Evolutionary conservation across 2,329 filamentous ascomycete species (phyloP), one percentile per base, ranked within the genome.

Genomic region (Ceratocystis diversiconidia): DNA sequence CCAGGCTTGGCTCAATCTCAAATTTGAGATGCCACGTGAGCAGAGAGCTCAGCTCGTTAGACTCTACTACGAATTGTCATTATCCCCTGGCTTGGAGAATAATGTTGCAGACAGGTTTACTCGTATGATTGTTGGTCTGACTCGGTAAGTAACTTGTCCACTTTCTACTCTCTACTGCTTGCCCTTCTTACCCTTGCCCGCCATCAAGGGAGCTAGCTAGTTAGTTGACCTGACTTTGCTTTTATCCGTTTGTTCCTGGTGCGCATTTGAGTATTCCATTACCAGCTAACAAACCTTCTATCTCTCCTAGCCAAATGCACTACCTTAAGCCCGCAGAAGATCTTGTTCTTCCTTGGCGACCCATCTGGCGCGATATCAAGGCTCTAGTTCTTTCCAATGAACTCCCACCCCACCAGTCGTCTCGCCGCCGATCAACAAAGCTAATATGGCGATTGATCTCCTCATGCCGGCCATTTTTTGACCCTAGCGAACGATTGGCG

Each of bases 51-150:
- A 85, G 75, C 83, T 99, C 36, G 89, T 94, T 36, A 89, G 87
- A 76, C 81, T 99, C 46, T 99, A 96, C 77, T 99, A 96, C 76
- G 91, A 96, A 76, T 86, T 99, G 67, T 83, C 90, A 4, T 81
- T 99, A 68, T 90, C 94, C 32, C 94, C 92, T 0, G 94, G 95
- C 2, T 80, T 99, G 65, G 92, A 97, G 72, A 82, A 84, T 63
- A 82, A 81, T 67, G 85, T 92, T 7, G 83, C 90, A 3, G 95
- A 99, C 76, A 85, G 92, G 67, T 99, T 99, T 74, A 84, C 92
- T 59, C 94, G 90, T 79, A 97, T 97, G 92, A 92, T 97, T 72
- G 88, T 96, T 75, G 86, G 90, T 10, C 78, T 99, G 70, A 95
- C 92, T n/a, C 95, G 94, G 91, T 94, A 77, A 75, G 86, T 78